Evolutionary conservation across 2,329 filamentous ascomycete species (phyloP).

Genomic region (Epicoccum sorghinum): DNA sequence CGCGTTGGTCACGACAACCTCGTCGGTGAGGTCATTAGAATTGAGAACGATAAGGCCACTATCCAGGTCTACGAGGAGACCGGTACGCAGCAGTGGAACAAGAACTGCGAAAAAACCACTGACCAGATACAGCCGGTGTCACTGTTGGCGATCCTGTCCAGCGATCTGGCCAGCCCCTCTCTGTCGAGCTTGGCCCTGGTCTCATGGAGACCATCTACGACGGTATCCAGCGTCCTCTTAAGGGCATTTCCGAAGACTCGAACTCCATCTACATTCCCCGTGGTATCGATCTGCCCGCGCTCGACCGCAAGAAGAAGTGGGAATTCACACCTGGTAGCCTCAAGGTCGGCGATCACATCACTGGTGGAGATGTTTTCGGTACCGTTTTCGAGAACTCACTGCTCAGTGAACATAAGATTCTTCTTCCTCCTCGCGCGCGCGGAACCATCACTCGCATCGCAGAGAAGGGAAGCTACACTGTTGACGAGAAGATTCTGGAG

Average conservation of each 20-base stretch:
- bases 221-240: constrained; percentile 94
- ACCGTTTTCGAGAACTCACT: constrained; percentile 96
- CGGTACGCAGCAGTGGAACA: constrained; percentile 60
- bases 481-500: constrained; percentile 91
- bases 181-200: constrained; percentile 95
- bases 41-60: constrained; percentile 92
- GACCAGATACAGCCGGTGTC: constrained; percentile 75
- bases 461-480: constrained; percentile 88
- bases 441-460: constrained; percentile 93
- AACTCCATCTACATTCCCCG: constrained; percentile 97
- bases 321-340: constrained; percentile 83
- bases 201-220: constrained; percentile 99
- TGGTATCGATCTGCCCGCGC: constrained; percentile 83
- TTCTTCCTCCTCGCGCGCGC: constrained; percentile 85
- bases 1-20: constrained; percentile 90
- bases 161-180: constrained; percentile 92
- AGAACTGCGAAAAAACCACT: constrained; percentile 11
- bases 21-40: constrained; percentile 97
- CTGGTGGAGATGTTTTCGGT: constrained; percentile 95
- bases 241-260: constrained; percentile 76
- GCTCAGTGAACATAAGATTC: constrained; percentile 88
- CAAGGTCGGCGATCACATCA: constrained; percentile 97
- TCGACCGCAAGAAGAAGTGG: constrained; percentile 94
- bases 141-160: constrained; percentile 92
- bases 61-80: constrained; percentile 99